Evolutionary conservation across 257 asterid species (phyloP), one percentile per base, ranked within the genome.

Genomic region (Thymus quinquecostatus): DNA sequence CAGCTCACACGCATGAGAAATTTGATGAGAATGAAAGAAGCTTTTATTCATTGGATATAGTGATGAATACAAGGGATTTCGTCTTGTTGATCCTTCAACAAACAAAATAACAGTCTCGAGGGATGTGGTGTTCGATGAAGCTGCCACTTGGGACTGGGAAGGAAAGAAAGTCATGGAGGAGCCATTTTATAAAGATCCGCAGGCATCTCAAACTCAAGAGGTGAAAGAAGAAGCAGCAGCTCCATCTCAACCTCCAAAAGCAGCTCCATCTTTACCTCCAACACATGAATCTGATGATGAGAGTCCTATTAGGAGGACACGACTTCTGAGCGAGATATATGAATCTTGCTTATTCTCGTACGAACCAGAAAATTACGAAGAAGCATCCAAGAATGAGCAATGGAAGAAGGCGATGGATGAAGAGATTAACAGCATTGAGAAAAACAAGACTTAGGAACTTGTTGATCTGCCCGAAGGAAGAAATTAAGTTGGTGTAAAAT

Each of bases 371-470:
- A 11, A 4, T 48, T 68, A 38, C 29, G 55, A 68, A 68, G 30
- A 53, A 8, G 55, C 56, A 10, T 53, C 63, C 7, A 68, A 50
- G 34, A 49, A 68, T 0, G 10, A 68, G 5, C 11, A 36, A 5
- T 51, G 72, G 64, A 66, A 3, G 48, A 32, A 67, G 4, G 48
- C 47, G 4, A 66, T 66, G 61, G 14, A 66, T 12, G 71, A 66
- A 66, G 61, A 66, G n/a, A 66, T 66, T 2, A 47, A 10, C 48
- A 66, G n/a, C 33, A 51, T 66, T 3, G 34, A 51, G 21, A 67
- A 67, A 10, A 67, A 69, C 6, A 36, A 68, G 13, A 66, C 68
- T 3, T 64, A 38, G 69, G 55, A 64, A 34, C 69, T 64, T 40
- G 38, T 44, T 40, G 56, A 64, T 45, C 1, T 65, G 11, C 43